These are phyloP conservation scores for Entomortierella parvispora DNA, from an alignment of 192 early-diverging fungal species.

Conservation along the genomic window DNA sequence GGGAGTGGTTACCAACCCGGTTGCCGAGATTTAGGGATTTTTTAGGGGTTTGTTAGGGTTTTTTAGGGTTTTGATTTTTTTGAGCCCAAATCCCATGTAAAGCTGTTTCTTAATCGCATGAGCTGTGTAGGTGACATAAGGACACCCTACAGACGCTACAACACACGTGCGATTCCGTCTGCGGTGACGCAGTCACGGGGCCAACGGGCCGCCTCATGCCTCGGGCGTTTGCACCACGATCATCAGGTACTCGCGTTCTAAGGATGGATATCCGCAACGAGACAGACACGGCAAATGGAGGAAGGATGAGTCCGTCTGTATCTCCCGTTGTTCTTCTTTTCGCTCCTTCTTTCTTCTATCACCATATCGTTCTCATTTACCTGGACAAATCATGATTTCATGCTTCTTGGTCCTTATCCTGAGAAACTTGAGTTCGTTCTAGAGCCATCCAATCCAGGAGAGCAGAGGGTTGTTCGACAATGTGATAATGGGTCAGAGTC, in stretches of 20 bases:
- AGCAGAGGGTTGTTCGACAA: too few species aligned
- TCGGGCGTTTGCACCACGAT: slow-evolving; percentile 85
- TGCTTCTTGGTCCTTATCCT: slow-evolving; percentile 94
- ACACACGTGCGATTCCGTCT: neutral
- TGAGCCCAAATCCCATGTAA: too few species aligned
- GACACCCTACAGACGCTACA: too few species aligned
- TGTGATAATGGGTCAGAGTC: too few species aligned
- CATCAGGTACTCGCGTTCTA: slow-evolving; percentile 87
- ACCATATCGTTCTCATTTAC: slow-evolving; percentile 49
- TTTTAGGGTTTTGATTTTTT: too few species aligned
- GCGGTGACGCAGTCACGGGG: too few species aligned
- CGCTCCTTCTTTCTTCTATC: neutral
- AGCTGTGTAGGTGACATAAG: too few species aligned
- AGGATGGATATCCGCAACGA: slow-evolving; percentile 1
- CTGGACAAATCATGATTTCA: slow-evolving; percentile 96
- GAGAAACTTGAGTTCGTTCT: slow-evolving; percentile 95
- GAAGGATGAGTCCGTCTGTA: neutral
- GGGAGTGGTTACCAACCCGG: too few species aligned
- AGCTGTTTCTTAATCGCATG: too few species aligned
- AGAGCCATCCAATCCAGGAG: too few species aligned
- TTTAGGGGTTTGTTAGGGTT: too few species aligned
- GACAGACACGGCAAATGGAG: neutral
- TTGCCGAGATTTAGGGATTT: too few species aligned
- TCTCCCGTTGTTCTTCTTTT: neutral
- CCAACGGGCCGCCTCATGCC: slow-evolving; percentile 5